Evolutionary conservation across 2,329 filamentous ascomycete species (phyloP).

Genomic region (Graphilbum sp.): DNA sequence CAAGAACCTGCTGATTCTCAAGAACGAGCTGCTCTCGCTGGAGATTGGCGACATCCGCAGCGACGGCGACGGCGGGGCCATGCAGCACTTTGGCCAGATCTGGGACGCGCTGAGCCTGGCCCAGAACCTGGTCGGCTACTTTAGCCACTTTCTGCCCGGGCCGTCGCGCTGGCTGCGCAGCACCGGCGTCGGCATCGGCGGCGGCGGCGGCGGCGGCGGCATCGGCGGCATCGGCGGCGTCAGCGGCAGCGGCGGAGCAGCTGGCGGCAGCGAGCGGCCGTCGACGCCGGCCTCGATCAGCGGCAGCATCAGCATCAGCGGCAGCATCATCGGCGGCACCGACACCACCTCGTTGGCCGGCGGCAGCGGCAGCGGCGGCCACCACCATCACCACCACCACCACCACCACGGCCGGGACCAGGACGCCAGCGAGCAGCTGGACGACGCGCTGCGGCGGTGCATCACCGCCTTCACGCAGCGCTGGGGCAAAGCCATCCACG

Average conservation of each 20-base stretch:
- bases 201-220: conserved; percentile 5
- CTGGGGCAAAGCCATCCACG: conserved; percentile 36
- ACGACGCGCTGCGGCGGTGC: conserved; percentile 43
- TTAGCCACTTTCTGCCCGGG: conserved; percentile 39
- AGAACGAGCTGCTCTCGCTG: conserved; percentile 89
- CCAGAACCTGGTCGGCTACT: conserved; percentile 40
- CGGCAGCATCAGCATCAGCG: conserved; percentile 13
- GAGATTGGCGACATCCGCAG: conserved; percentile 64
- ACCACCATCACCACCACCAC: conserved; percentile 12
- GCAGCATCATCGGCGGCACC: conserved; percentile 11
- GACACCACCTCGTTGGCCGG: background rate
- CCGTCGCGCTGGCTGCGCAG: conserved; percentile 29
- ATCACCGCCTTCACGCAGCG: conserved; percentile 47
- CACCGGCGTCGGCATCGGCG: background rate
- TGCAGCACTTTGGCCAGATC: conserved; percentile 48
- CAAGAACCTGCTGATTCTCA: conserved; percentile 84
- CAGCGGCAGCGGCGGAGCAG: background rate
- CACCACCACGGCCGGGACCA: conserved; percentile 22
- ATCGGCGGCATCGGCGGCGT: conserved; percentile 7
- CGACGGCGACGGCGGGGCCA: conserved; percentile 16
- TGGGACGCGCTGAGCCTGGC: conserved; percentile 43
- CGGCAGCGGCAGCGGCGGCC: no score
- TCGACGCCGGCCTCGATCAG: conserved; percentile 19
- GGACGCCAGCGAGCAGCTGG: conserved; percentile 48
- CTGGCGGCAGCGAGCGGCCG: conserved; percentile 5